Base-by-base conservation (phyloP, 75 land plant species). In the Gnetum montanum region DNA sequence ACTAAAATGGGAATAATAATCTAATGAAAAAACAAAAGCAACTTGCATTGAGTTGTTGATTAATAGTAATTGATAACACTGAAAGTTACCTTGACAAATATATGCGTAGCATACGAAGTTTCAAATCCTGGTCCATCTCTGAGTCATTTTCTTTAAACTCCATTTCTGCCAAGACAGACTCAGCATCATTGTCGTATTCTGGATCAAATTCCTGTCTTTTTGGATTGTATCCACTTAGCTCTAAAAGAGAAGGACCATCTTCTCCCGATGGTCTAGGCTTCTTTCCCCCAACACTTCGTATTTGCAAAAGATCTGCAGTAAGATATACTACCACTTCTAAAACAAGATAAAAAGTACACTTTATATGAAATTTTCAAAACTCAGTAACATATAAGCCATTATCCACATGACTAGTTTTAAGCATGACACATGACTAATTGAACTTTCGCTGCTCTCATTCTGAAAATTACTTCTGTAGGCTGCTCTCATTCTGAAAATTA, bases 181-280 rank as follows among this genome's bases (percentile, higher is more conserved):
- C 99, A 1, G 99, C 99, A 70, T 95, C 90, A 62, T 95, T 90
- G 54, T 95, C 99, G 66, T 90, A 95, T 61, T 95, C 99, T 38
- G 84, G 70, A 30, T 95, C 99, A 63, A 95, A 95, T 59, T 95
- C 99, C 45, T 80, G 84, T 67, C 99, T 78, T 78, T 95, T 95
- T 19, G 91, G 67, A 53, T 86, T 91, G 34, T 81, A 95, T 44
- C 97, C 99, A 69, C 85, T 75, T 57, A 64, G 54, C 53, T 81
- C 93, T 8, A 67, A 57, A 47, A 76, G 41, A 22, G 75, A 60
- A 53, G 77, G 64, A 12, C 77, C 78, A 54, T 78, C 78, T 40
- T 86, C 83, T 6, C 50, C 72, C 12, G 70, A 77, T 46, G 71
- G 54, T 60, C 79, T 86, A 44, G 83, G 96, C 61, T 90, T 95